Evolutionary conservation across 345 rosid genomes (phyloP).

Genomic region (Cardamine occulta): DNA sequence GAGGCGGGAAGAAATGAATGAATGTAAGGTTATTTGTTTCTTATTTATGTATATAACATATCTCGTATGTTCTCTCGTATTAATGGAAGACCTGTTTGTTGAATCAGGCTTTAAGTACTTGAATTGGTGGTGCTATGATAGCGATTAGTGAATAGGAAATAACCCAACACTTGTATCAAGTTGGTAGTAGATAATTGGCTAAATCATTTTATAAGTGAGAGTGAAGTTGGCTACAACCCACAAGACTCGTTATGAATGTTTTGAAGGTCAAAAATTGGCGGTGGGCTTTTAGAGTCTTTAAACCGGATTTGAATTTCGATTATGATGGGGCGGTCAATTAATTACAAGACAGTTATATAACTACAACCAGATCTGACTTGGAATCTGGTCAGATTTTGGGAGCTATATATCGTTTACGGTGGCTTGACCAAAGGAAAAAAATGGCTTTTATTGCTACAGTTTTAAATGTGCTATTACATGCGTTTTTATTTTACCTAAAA

Average conservation of each 20-base stretch:
- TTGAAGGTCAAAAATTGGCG: background rate
- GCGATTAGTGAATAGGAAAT: background rate
- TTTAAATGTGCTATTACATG: background rate
- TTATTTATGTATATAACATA: slow-evolving; percentile 17
- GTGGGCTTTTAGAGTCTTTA: no score
- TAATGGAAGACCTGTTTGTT: background rate
- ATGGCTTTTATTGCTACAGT: background rate
- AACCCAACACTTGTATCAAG: background rate
- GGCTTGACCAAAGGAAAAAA: background rate
- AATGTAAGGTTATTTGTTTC: slow-evolving; percentile 3
- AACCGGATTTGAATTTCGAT: background rate
- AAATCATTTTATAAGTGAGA: background rate
- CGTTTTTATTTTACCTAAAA: background rate
- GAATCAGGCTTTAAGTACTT: background rate
- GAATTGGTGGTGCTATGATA: background rate
- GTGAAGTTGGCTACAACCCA: background rate
- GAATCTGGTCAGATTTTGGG: background rate
- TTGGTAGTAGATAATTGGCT: background rate
- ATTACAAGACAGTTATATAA: background rate
- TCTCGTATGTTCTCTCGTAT: background rate
- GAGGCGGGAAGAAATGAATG: slow-evolving; percentile 88
- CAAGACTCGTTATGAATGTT: background rate
- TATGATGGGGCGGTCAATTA: background rate
- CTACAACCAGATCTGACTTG: background rate
- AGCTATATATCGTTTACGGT: background rate